Base-by-base conservation (phyloP, 441 rosid genomes). In the Jatropha multifida region DNA sequence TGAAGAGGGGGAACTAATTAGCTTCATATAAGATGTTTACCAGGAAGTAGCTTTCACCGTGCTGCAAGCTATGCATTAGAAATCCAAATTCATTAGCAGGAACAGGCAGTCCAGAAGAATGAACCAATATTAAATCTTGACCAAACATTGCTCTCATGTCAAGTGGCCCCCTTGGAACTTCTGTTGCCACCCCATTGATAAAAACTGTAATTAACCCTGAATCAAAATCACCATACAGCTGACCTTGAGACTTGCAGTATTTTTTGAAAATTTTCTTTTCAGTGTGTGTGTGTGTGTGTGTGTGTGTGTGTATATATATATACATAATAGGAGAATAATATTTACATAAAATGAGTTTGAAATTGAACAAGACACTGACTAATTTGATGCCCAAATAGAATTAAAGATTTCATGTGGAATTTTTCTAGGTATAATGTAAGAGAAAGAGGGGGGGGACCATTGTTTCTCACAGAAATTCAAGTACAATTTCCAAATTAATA, bases 11-110 rank as follows among this genome's bases (percentile, higher is more conserved):
- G 18, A 68, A 15, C 0, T 2, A n/a, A 18, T 65, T 10, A 67
- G 17, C 8, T 27, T 73, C 15, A 11, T 13, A 48, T n/a, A 12
- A 60, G 46, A 64, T 51, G 69, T 71, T 81, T 88, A 95, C 99
- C 92, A 93, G 92, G 84, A 92, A 95, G 83, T 95, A 95, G 86
- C 94, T 87, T 87, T 93, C 96, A 71, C 99, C 98, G 73, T 87
- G 95, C 72, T 90, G 92, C 87, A 95, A 89, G 85, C 82, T 84
- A 68, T 91, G 94, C 84, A 95, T 83, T 78, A 88, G 77, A 68
- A 83, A 85, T 27, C 99, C 98, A 81, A 83, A 92, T 73, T 90
- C 97, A 82, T 90, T 91, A 37, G 79, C 77, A 38, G 96, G 98
- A 27, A 95, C 68, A 26, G 92, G 88, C 44, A 93, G 74, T 10